Base-by-base conservation (phyloP, 2,329 filamentous ascomycete species). In the Phaeosphaeriaceae sp. region DNA sequence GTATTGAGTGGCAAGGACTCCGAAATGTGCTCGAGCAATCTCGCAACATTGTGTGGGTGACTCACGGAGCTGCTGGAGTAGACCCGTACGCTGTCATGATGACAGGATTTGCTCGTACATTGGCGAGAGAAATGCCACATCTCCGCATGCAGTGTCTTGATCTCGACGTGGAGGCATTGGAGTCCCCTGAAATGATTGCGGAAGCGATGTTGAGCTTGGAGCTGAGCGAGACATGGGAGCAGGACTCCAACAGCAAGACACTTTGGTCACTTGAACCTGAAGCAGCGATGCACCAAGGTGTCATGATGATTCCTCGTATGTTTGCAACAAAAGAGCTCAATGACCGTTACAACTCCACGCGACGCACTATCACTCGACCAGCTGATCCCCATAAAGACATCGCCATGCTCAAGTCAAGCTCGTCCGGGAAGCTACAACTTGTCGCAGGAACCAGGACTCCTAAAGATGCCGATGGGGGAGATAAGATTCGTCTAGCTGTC, bases 291-390 rank as follows among this genome's bases (percentile, higher is more conserved):
- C 15, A 47, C 11, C 17, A 47, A 23, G 44, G 44, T 23, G 21
- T 13, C n/a, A 19, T 47, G 15, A 47, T 5, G 21, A 13, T 62
- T 3, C 60, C 60, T 1, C 54, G 60, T 28, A 28, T 62, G 19
- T 56, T 56, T 21, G 46, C 28, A 13, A 48, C 21, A 8, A 54
- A 53, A 8, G 7, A 3, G 7, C 23, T 24, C 21, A 72, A 73
- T 47, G 49, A 63, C 35, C 65, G 69, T 4, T 64, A 67, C 22
- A 73, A 72, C 52, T 70, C 69, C 5, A 50, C 58, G 23, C 49
- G 49, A 21, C 68, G 65, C n/a, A 35, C 51, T n/a, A 65, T 66
- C 46, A 62, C 49, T 8, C 6, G 26, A 28, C 26, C 4, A 28
- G 26, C 26, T 28, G 26, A 28, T 28, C 9, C 9, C 4, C 5